Conservation (phyloP, 495 filamentous ascomycete species). For the Tuber borchii region DNA sequence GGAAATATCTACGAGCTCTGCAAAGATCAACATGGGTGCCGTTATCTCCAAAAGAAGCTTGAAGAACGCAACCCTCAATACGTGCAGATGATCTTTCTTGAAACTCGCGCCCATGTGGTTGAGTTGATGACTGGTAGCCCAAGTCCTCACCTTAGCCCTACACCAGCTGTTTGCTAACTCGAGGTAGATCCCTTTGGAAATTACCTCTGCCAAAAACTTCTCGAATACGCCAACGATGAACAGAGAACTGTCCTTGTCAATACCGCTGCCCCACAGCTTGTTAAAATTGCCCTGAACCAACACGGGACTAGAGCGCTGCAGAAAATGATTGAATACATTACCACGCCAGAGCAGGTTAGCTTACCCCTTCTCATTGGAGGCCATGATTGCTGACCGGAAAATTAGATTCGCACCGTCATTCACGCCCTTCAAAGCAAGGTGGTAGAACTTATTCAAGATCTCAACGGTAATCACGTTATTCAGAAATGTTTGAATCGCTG, state of each 20-base stretch:
- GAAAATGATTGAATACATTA: slow-evolving; percentile 98
- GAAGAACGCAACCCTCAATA: slow-evolving; percentile 78
- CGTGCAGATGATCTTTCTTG: slow-evolving; percentile 84
- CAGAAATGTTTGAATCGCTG: slow-evolving; percentile 98
- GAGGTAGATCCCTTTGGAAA: slow-evolving; percentile 85
- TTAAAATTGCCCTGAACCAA: slow-evolving; percentile 88
- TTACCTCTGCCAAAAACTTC: slow-evolving; percentile 93
- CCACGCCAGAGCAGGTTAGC: slow-evolving; percentile 58
- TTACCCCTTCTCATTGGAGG: background rate
- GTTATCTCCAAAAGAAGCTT: slow-evolving; percentile 93
- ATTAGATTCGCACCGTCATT: slow-evolving; percentile 71
- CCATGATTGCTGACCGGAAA: slow-evolving; percentile 12
- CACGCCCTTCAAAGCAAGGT: slow-evolving; percentile 68
- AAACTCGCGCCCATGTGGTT: slow-evolving; percentile 83
- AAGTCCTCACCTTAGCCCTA: slow-evolving; percentile 15
- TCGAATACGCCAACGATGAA: slow-evolving; percentile 86
- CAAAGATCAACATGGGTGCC: slow-evolving; percentile 95
- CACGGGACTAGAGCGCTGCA: slow-evolving; percentile 93
- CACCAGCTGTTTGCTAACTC: slow-evolving; percentile 46
- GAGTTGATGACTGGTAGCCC: slow-evolving; percentile 83
- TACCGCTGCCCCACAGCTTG: slow-evolving; percentile 76
- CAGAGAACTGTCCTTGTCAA: slow-evolving; percentile 88
- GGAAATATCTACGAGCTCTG: slow-evolving; percentile 80
- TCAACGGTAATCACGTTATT: slow-evolving; percentile 98
- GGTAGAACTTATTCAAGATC: slow-evolving; percentile 86